Base-by-base conservation (phyloP, 23 red algal species). In the Gracilaria vermiculophylla region DNA sequence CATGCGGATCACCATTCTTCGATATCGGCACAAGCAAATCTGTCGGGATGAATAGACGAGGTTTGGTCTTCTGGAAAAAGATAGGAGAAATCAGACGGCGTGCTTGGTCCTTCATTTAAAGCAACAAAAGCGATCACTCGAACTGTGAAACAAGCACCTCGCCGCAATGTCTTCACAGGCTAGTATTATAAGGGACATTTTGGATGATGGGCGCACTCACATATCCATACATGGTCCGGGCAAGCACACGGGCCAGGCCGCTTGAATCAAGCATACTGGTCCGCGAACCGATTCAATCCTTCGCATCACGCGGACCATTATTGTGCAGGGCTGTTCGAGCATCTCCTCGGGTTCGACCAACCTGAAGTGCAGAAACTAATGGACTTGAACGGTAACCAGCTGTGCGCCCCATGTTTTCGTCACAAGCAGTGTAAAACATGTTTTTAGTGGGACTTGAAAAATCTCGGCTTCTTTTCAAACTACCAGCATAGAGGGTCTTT, bases 1-100 rank as follows among this genome's bases (percentile, higher is more conserved):
- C 67, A 73, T 73, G 67, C 67, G 67, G 35, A 73, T 73, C 36
- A 73, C 67, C 67, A 73, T 73, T 25, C 21, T 36, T 64, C 25
- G 29, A 64, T 34, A 64, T 6, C 3, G 58, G 21, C 35, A 13
- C 28, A 0, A 32, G 29, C 24, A 64, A 64, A 64, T 10, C 8
- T 25, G 14, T 17, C 16, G 13, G 21, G 29, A 34, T 7, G 17
- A 64, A 34, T 7, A 64, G 17, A 64, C 3, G 16, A 47, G 12
- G 58, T 36, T 64, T 5, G 2, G 29, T 1, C 2, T 36, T 3
- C 7, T 34, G 29, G 13, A 64, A 34, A 8, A 3, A 2, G 17
- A 2, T 64, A 5, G 0, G 2, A 25, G 29, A 64, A 14, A 64
- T 16, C 8, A 34, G 3, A 16, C 15, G 21, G 29, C 29, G 10